Evolutionary conservation across 2,329 filamentous ascomycete species (phyloP).

Genomic region (Pleomassaria siparia): DNA sequence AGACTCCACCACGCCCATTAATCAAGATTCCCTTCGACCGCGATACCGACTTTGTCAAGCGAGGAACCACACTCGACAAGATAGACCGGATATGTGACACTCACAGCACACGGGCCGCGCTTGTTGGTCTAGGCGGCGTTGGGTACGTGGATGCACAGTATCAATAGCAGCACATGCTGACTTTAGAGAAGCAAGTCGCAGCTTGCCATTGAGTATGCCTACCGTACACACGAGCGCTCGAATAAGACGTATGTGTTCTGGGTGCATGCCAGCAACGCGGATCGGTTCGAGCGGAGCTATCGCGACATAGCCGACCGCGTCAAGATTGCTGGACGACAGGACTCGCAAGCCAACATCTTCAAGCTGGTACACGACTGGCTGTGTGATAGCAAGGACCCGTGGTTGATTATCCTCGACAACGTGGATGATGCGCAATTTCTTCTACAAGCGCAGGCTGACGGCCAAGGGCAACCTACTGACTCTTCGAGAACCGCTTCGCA

Average conservation of each 20-base stretch:
- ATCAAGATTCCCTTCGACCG: slow-evolving; percentile 27
- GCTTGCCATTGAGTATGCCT: slow-evolving; percentile 13
- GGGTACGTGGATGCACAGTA: background rate
- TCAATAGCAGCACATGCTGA: slow-evolving; percentile 3
- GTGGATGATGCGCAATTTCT: slow-evolving; percentile 13
- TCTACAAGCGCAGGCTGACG: background rate
- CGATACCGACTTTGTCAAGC: slow-evolving; percentile 30
- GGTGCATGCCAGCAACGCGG: slow-evolving; percentile 16
- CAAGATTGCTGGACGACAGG: slow-evolving; percentile 11
- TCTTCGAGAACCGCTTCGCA: slow-evolving; percentile 1
- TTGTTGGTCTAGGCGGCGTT: background rate
- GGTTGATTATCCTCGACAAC: slow-evolving; percentile 21
- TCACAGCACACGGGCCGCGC: background rate
- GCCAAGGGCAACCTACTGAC: background rate
- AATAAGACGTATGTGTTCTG: slow-evolving; percentile 15
- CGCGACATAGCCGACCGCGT: slow-evolving; percentile 15
- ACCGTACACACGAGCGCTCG: slow-evolving; percentile 7
- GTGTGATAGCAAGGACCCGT: slow-evolving; percentile 10
- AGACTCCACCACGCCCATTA: slow-evolving; percentile 23
- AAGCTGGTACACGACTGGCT: slow-evolving; percentile 19
- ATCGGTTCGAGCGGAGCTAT: slow-evolving; percentile 16
- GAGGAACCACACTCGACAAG: slow-evolving; percentile 15
- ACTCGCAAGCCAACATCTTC: slow-evolving; percentile 15
- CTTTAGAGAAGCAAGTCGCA: slow-evolving; percentile 9
- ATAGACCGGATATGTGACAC: slow-evolving; percentile 9